These are phyloP conservation scores for Saccharomycodes ludwigii DNA, from an alignment of 805 yeast species.

Conservation along the genomic window DNA sequence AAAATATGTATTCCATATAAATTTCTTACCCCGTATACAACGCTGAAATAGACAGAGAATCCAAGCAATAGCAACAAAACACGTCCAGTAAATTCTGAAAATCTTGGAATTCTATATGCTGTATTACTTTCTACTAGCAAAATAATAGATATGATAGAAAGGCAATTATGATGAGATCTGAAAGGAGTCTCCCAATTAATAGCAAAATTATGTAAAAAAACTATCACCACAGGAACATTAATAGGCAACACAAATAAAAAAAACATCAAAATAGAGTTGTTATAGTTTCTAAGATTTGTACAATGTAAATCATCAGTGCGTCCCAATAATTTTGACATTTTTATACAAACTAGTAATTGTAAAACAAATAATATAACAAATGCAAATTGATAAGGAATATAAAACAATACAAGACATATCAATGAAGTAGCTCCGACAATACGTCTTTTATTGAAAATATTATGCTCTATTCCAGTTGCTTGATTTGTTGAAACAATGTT, in stretches of 20 bases:
- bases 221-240: conserved; percentile 65
- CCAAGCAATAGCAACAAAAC: no score
- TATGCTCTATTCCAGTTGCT: no score
- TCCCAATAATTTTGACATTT: conserved; percentile 14
- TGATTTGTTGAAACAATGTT: no score
- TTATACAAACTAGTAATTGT: conserved; percentile 43
- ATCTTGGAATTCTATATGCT: conserved; percentile 37
- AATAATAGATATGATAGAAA: conserved; percentile 67
- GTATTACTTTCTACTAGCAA: conserved; percentile 42
- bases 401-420: conserved; percentile 38
- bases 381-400: conserved; percentile 75
- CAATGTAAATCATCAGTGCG: conserved; percentile 6
- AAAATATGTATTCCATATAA: conserved; percentile 78
- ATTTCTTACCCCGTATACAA: conserved; percentile 67
- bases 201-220: conserved; percentile 68
- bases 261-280: conserved; percentile 48
- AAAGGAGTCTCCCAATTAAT: conserved; percentile 76
- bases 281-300: conserved; percentile 39
- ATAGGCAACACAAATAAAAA: conserved; percentile 74
- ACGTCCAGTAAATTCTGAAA: no score
- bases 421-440: conserved; percentile 26
- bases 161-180: conserved; percentile 71
- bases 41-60: conserved; percentile 43
- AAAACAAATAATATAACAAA: conserved; percentile 46
- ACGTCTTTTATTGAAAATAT: conserved; percentile 19